These are phyloP conservation scores for Sclerotinia spermophila DNA, from an alignment of 2,329 filamentous ascomycete species.

Conservation along the genomic window DNA sequence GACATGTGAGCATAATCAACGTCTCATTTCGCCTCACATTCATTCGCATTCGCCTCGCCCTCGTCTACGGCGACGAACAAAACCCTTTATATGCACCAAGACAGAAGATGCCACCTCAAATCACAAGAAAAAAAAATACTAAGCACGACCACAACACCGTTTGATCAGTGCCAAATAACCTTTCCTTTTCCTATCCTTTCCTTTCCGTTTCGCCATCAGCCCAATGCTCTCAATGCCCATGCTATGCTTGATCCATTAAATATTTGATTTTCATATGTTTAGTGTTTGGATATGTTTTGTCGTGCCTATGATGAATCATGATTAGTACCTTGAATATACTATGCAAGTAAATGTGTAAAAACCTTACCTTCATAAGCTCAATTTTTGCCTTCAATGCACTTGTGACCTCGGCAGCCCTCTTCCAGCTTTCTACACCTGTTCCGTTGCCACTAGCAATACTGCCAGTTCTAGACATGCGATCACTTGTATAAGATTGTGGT, in stretches of 20 bases:
- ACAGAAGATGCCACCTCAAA: constrained; percentile 14
- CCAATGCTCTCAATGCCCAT: constrained; percentile 7
- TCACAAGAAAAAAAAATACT: constrained; percentile 14
- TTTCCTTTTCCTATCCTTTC: constrained; percentile 10
- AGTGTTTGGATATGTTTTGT: constrained; percentile 48
- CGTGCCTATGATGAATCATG: constrained; percentile 42
- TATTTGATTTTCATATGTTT: constrained; percentile 5
- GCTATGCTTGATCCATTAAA: constrained; percentile 12
- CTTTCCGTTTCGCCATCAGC: constrained; percentile 13
- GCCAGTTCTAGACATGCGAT: constrained; percentile 26
- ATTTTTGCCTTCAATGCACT: constrained; percentile 96
- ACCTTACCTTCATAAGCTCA: constrained; percentile 87
- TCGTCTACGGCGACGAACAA: not conserved
- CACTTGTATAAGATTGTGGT: constrained; percentile 25
- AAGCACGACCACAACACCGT: constrained; percentile 20
- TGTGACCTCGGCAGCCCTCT: constrained; percentile 92
- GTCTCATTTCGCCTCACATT: constrained; percentile 4
- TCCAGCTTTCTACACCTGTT: constrained; percentile 86
- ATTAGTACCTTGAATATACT: constrained; percentile 13
- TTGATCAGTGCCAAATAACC: constrained; percentile 17
- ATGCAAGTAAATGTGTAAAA: not conserved
- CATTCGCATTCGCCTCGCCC: constrained; percentile 1
- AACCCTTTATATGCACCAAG: constrained; percentile 10
- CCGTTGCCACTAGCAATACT: constrained; percentile 38
- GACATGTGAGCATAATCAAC: not conserved